A percentile compares a stretch with the other conserved stretches of the same genome.
Conservation (phyloP, 2,329 filamentous ascomycete species). For the Emydomyces testavorans region DNA sequence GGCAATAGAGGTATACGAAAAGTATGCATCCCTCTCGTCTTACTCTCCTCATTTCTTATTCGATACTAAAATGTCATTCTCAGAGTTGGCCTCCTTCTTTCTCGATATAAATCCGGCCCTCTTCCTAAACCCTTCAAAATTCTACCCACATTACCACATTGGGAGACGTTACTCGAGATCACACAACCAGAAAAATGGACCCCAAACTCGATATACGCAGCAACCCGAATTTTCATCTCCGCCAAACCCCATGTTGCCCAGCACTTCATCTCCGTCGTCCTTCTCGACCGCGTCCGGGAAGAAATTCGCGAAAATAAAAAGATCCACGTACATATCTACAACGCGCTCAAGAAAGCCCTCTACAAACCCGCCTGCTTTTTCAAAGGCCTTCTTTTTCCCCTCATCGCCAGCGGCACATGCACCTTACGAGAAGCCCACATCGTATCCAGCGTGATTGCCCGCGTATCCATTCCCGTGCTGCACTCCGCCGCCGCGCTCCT, state of each 20-base stretch:
- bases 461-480: slow-evolving; percentile 77
- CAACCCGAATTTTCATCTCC: slow-evolving; percentile 84
- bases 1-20: slow-evolving; percentile 86
- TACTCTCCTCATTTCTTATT: not conserved
- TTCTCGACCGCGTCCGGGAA: slow-evolving; percentile 82
- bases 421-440: slow-evolving; percentile 88
- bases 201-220: slow-evolving; percentile 72
- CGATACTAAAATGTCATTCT: slow-evolving; percentile 12
- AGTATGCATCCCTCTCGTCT: slow-evolving; percentile 42
- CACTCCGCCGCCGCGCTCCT: slow-evolving; percentile 88
- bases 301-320: slow-evolving; percentile 92
- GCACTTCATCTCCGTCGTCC: slow-evolving; percentile 72
- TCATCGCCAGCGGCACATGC: slow-evolving; percentile 75
- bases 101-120: slow-evolving; percentile 90
- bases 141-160: slow-evolving; percentile 79
- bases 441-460: slow-evolving; percentile 69
- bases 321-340: slow-evolving; percentile 90
- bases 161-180: slow-evolving; percentile 75
- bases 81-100: slow-evolving; percentile 75
- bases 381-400: slow-evolving; percentile 87
- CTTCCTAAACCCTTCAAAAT: slow-evolving; percentile 97
- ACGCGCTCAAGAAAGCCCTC: slow-evolving; percentile 77
- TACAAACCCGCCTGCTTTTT: slow-evolving; percentile 96
- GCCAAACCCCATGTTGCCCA: slow-evolving; percentile 69
- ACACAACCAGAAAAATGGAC: slow-evolving; percentile 73